Conservation (phyloP, 306 rosid species). For the Myrica gale region DNA sequence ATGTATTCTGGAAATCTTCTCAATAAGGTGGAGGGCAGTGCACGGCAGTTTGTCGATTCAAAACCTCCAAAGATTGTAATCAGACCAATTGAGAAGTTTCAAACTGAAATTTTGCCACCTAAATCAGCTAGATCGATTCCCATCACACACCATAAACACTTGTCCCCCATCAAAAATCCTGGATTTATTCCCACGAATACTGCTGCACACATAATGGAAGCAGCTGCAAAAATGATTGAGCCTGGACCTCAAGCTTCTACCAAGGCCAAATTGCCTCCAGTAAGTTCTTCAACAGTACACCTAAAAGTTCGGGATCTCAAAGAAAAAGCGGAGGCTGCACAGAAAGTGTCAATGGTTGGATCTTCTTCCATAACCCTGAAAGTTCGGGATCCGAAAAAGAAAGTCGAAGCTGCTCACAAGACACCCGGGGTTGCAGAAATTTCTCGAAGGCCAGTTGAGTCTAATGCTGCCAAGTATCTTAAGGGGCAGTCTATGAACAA, state of each 20-base stretch:
- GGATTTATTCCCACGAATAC: conserved; percentile 69
- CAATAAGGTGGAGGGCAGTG: conserved; percentile 42
- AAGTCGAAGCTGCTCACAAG: conserved; percentile 53
- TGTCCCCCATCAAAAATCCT: conserved; percentile 86
- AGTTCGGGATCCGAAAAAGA: conserved; percentile 56
- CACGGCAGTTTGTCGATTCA: conserved; percentile 50
- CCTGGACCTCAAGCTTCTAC: conserved; percentile 54
- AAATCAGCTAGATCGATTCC: conserved; percentile 90
- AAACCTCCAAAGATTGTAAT: conserved; percentile 50
- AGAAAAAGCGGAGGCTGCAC: conserved; percentile 70
- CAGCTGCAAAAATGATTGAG: conserved; percentile 88
- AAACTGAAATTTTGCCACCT: conserved; percentile 90
- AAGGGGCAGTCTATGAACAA: conserved; percentile 82
- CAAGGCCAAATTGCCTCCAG: conserved; percentile 50
- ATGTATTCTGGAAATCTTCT: conserved; percentile 58
- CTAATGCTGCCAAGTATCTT: conserved; percentile 69
- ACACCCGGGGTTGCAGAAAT: conserved; percentile 48
- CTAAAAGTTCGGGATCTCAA: conserved; percentile 74
- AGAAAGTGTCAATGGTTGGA: conserved; percentile 46
- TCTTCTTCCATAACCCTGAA: conserved; percentile 55
- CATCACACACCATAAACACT: conserved; percentile 80
- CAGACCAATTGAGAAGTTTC: conserved; percentile 88
- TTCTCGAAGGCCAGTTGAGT: conserved; percentile 59
- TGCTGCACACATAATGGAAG: conserved; percentile 94
- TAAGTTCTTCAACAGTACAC: conserved; percentile 58